Evolutionary conservation across 2,329 filamentous ascomycete species (phyloP).

Genomic region (Plectosphaerella plurivora): DNA sequence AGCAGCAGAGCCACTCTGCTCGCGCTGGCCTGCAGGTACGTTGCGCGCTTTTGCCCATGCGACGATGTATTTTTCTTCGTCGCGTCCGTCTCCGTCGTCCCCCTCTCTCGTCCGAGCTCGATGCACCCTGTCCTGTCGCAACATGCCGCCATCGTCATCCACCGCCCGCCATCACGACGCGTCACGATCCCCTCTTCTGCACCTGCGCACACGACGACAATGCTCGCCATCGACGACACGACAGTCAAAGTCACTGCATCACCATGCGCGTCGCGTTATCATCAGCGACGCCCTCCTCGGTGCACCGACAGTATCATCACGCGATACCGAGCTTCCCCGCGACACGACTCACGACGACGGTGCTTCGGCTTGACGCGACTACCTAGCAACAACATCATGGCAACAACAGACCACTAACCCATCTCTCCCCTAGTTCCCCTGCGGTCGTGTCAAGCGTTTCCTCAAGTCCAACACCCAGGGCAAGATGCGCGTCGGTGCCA

Average conservation of each 20-base stretch:
- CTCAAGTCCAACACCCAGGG: slow-evolving; percentile 98
- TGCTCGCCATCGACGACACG: background rate
- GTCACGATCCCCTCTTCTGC: no score
- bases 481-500: slow-evolving; percentile 99
- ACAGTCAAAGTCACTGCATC: background rate
- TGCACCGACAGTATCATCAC: background rate
- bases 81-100: slow-evolving; percentile 4
- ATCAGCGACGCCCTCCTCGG: background rate
- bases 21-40: slow-evolving; percentile 94
- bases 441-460: slow-evolving; percentile 99
- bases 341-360: background rate
- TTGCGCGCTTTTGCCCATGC: slow-evolving; percentile 18
- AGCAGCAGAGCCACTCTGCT: slow-evolving; percentile 92
- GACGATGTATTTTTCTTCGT: background rate
- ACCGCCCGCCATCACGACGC: no score
- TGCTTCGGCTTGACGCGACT: background rate
- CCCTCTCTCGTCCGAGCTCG: background rate
- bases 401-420: slow-evolving; percentile 4
- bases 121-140: no score
- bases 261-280: background rate
- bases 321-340: background rate
- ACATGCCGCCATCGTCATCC: no score
- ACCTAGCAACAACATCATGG: background rate
- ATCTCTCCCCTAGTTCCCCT: slow-evolving; percentile 71
- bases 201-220: no score